phyloP scores from a whole-genome alignment of 768 basidiomycete species.

The Kwoniella botswanensis region DNA sequence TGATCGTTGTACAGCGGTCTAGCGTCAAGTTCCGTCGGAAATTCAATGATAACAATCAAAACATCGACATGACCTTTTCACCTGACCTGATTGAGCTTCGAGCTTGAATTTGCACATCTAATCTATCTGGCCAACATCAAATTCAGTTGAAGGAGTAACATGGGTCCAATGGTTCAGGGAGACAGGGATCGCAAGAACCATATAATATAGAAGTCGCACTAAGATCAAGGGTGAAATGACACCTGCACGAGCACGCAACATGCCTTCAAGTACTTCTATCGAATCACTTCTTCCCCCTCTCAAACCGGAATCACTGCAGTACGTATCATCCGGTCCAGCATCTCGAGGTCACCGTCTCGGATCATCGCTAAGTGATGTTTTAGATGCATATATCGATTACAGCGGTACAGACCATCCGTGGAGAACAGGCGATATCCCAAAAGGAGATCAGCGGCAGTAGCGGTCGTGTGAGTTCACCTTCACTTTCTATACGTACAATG shows the following conservation, averaged over 20 bases:
- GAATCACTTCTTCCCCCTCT: constrained; percentile 44
- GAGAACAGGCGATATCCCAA: constrained; percentile 22
- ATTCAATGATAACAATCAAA: too few species aligned
- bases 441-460: constrained; percentile 35
- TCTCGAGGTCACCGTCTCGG: neutral
- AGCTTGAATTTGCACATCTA: too few species aligned
- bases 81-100: too few species aligned
- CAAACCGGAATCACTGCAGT: constrained; percentile 49
- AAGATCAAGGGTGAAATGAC: neutral
- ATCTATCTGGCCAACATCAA: too few species aligned
- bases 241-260: neutral
- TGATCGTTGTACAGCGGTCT: too few species aligned
- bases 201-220: neutral
- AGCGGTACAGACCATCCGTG: constrained; percentile 15
- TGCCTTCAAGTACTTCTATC: constrained; percentile 15
- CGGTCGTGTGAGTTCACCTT: constrained; percentile 26
- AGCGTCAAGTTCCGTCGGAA: too few species aligned
- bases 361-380: too few species aligned
- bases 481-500: neutral
- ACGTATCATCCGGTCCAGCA: constrained; percentile 9
- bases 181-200: too few species aligned
- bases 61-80: too few species aligned
- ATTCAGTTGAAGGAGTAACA: too few species aligned
- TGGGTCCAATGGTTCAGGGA: too few species aligned
- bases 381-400: constrained; percentile 38